These are phyloP conservation scores for Phytophthora hybrid DNA, from an alignment of 352 stramenopile genomes.

Conservation along the genomic window DNA sequence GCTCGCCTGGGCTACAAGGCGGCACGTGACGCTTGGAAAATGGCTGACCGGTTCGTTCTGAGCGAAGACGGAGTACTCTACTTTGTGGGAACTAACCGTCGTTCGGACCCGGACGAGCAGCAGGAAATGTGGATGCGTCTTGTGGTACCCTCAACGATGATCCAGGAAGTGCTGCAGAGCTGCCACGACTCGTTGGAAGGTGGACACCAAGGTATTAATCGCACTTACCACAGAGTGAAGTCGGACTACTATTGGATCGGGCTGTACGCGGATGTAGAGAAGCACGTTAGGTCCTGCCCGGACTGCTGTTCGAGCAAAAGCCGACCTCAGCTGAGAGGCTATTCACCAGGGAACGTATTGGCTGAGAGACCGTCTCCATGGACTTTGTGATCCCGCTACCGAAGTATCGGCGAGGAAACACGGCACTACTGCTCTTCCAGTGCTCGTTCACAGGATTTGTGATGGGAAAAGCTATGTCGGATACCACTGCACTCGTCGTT, in stretches of 20 bases:
- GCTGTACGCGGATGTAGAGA: background rate
- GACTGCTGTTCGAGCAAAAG: too few species aligned
- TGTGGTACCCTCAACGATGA: too few species aligned
- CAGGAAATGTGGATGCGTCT: too few species aligned
- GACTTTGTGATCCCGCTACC: conserved; percentile 16
- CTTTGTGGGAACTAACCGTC: too few species aligned
- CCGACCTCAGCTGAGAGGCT: background rate
- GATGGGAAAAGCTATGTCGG: conserved; percentile 12
- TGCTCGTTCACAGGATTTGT: conserved; percentile 16
- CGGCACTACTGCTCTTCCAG: conserved; percentile 15
- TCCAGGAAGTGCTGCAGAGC: background rate
- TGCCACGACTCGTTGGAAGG: conserved; percentile 5
- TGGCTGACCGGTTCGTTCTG: too few species aligned
- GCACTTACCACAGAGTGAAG: conserved; percentile 5
- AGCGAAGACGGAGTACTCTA: too few species aligned
- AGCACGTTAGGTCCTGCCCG: too few species aligned
- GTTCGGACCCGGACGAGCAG: too few species aligned
- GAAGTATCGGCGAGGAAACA: background rate
- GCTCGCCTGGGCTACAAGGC: background rate
- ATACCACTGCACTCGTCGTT: background rate
- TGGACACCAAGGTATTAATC: background rate
- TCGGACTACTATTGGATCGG: conserved; percentile 3
- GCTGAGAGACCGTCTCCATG: conserved; percentile 2
- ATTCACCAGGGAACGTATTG: background rate
- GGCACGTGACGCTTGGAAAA: too few species aligned